Evolutionary conservation across 768 basidiomycete genomes (phyloP), one percentile per base, ranked within the genome.

Genomic region (Peribolospora baueri): DNA sequence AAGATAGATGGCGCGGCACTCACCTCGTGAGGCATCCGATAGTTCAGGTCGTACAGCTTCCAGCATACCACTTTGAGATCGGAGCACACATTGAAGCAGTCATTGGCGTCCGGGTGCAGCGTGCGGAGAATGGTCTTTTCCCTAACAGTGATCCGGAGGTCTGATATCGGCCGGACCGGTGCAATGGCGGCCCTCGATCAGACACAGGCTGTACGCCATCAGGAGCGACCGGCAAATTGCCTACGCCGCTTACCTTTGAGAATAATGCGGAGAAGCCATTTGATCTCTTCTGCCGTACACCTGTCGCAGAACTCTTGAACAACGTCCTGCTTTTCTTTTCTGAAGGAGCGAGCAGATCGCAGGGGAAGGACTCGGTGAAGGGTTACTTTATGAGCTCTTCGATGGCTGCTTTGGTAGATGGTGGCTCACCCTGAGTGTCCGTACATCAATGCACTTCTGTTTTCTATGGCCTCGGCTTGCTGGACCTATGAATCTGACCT

Each of bases 191-290:
- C 36, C 36, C 25, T 25, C 25, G 25, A 25, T 25, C 25, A 25
- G 25, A 25, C 25, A 25, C 25, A 25, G 25, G 25, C 25, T 25
- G 25, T 25, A 25, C 25, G 25, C 25, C 25, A 1, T 25, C 25
- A 25, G 25, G 25, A 25, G 25, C 25, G 25, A 25, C 25, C 25
- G 25, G 25, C 25, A 25, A 25, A 38, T 3, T 6, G 48, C 52
- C 3, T 54, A 84, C 91, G 25, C 25, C 25, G 25, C 25, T 25
- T 25, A 25, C 91, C n/a, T 74, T 95, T 93, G 42, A 97, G 71
- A 50, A 98, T 82, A 65, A 98, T 85, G 6, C 87, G 77, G n/a
- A 84, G 80, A 55, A 98, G 79, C 93, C 93, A 98, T 50, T 79
- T 76, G 63, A 93, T 90, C 63, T 97, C 90, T 55, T 80, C 77